These are phyloP conservation scores for Wallemia ichthyophaga DNA, from an alignment of 1,284 basidiomycete species.

Conservation along the genomic window DNA sequence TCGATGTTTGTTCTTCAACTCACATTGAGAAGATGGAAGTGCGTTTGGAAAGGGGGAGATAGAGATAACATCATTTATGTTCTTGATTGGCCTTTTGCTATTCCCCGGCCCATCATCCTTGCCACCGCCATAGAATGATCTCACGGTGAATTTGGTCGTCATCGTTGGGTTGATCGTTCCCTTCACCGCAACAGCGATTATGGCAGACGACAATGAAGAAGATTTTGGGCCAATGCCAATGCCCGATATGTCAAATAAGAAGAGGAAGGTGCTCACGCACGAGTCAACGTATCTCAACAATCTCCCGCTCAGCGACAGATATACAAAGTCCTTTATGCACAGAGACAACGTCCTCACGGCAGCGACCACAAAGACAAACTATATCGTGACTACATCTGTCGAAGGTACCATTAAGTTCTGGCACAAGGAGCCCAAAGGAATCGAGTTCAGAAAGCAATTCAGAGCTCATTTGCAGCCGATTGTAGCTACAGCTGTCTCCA, in stretches of 20 bases:
- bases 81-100: neutral
- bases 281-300: conserved; percentile 68
- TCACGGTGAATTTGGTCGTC: neutral
- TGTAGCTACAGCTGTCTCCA: conserved; percentile 50
- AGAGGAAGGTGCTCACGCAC: conserved; percentile 31
- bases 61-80: neutral
- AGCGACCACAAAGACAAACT: conserved; percentile 35
- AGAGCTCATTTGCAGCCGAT: conserved; percentile 65
- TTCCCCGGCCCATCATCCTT: neutral
- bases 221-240: conserved; percentile 16
- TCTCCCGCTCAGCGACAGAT: conserved; percentile 69
- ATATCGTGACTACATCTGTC: conserved; percentile 71
- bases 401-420: conserved; percentile 93
- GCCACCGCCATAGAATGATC: neutral
- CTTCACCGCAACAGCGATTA: neutral
- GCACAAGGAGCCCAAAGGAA: conserved; percentile 83
- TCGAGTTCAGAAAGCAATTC: conserved; percentile 81
- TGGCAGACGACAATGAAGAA: conserved; percentile 6
- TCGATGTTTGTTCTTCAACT: neutral
- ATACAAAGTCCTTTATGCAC: conserved; percentile 97
- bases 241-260: conserved; percentile 10
- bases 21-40: conserved; percentile 2
- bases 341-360: conserved; percentile 41
- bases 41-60: neutral
- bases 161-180: too few relatives aligned